Conservation (phyloP, 1,139 yeast genomes). For the Arxiozyma heterogenica region DNA sequence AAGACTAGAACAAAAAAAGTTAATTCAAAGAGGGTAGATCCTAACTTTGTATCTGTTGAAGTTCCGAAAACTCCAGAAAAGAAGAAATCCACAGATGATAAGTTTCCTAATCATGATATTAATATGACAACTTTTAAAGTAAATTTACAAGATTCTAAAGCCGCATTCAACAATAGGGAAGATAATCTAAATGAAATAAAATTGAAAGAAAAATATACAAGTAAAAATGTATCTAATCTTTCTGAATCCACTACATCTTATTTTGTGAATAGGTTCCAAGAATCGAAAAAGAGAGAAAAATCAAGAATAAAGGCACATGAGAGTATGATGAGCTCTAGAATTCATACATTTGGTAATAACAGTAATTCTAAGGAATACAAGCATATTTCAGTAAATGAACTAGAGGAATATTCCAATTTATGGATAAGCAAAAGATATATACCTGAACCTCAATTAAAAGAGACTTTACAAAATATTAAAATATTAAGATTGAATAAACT, state of each 20-base stretch:
- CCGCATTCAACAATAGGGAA: neutral
- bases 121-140: too few relatives aligned
- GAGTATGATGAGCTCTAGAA: slow-evolving; percentile 28
- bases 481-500: slow-evolving; percentile 48
- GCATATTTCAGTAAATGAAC: slow-evolving; percentile 28
- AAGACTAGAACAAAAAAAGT: slow-evolving; percentile 18
- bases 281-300: slow-evolving; percentile 19
- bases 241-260: slow-evolving; percentile 24
- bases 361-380: slow-evolving; percentile 13
- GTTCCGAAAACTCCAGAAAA: slow-evolving; percentile 22
- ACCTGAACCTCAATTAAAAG: slow-evolving; percentile 30
- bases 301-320: slow-evolving; percentile 14
- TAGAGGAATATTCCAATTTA: slow-evolving; percentile 32
- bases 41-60: slow-evolving; percentile 19
- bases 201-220: slow-evolving; percentile 5
- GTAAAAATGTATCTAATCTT: neutral
- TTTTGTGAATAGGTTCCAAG: slow-evolving; percentile 28
- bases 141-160: neutral
- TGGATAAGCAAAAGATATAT: slow-evolving; percentile 41
- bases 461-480: slow-evolving; percentile 39
- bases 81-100: neutral
- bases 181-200: slow-evolving; percentile 9
- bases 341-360: slow-evolving; percentile 31
- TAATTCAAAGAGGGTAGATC: slow-evolving; percentile 13
- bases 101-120: neutral